phyloP scores from a whole-genome alignment of 2,329 filamentous ascomycete species.

The Trichoderma sp. region DNA sequence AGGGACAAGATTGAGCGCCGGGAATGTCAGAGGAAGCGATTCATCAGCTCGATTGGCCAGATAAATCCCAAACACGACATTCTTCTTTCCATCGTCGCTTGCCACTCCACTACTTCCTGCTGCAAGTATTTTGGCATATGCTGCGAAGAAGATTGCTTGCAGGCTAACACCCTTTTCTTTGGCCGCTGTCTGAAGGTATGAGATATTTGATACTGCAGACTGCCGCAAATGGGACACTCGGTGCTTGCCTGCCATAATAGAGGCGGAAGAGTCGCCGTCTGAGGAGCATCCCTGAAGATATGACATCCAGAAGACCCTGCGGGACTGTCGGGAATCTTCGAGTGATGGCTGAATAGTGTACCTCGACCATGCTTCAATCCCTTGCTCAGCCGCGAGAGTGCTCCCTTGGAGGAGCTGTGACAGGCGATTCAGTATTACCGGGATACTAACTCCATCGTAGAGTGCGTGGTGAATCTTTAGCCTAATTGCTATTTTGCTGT shows the following conservation, averaged over 20 bases:
- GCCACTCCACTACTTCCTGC: not conserved
- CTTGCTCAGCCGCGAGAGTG: not conserved
- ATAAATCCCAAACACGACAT: slow-evolving; percentile 73
- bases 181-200: slow-evolving; percentile 33
- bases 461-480: slow-evolving; percentile 78
- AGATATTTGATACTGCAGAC: slow-evolving; percentile 41
- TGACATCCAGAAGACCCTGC: slow-evolving; percentile 40
- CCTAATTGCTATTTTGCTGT: slow-evolving; percentile 34
- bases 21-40: slow-evolving; percentile 51
- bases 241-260: slow-evolving; percentile 8
- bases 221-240: slow-evolving; percentile 43
- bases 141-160: slow-evolving; percentile 73
- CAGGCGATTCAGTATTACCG: slow-evolving; percentile 51
- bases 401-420: slow-evolving; percentile 20
- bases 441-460: slow-evolving; percentile 81
- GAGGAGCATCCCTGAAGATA: slow-evolving; percentile 34
- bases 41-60: slow-evolving; percentile 69
- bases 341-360: slow-evolving; percentile 22
- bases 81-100: slow-evolving; percentile 19
- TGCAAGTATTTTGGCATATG: slow-evolving; percentile 52
- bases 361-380: slow-evolving; percentile 29
- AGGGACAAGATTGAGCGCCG: slow-evolving; percentile 77
- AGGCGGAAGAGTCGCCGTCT: not conserved
- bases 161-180: slow-evolving; percentile 57
- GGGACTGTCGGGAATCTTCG: slow-evolving; percentile 13